A percentile compares a stretch with the other conserved stretches of the same genome.
These are phyloP conservation scores for Fraxinus angustifolia DNA, from an alignment of 305 asterid species.

Conservation along the genomic window DNA sequence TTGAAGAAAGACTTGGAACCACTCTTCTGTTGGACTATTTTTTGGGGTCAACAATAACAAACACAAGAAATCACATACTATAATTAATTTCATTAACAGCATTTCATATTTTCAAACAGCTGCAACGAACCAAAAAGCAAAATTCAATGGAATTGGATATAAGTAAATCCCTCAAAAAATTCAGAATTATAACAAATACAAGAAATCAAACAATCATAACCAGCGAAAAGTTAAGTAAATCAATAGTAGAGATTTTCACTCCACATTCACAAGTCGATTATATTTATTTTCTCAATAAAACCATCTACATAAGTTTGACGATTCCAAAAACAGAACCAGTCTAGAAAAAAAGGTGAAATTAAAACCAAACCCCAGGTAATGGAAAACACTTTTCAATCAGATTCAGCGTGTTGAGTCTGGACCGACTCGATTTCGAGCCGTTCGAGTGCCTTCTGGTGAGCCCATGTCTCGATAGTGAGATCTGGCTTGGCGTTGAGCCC, in stretches of 20 bases:
- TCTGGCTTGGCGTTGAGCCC: slow-evolving; percentile 86
- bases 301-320: slow-evolving; percentile 23
- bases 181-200: background rate
- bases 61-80: no score
- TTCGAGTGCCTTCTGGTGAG: slow-evolving; percentile 74
- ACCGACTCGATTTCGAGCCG: slow-evolving; percentile 59
- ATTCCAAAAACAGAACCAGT: slow-evolving; percentile 19
- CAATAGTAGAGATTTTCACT: background rate
- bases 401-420: slow-evolving; percentile 25
- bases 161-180: background rate
- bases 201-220: background rate
- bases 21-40: no score
- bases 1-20: no score
- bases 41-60: no score
- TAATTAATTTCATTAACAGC: background rate
- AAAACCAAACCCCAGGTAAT: slow-evolving; percentile 18
- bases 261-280: slow-evolving; percentile 11
- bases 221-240: slow-evolving; percentile 11
- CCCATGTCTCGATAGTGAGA: slow-evolving; percentile 82
- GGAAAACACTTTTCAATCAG: slow-evolving; percentile 35
- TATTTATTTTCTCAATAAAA: slow-evolving; percentile 26
- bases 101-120: background rate
- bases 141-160: background rate
- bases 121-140: background rate
- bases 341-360: background rate